phyloP scores from a whole-genome alignment of 176 grass and related monocot species.

The Urochloa ruziziensis region DNA sequence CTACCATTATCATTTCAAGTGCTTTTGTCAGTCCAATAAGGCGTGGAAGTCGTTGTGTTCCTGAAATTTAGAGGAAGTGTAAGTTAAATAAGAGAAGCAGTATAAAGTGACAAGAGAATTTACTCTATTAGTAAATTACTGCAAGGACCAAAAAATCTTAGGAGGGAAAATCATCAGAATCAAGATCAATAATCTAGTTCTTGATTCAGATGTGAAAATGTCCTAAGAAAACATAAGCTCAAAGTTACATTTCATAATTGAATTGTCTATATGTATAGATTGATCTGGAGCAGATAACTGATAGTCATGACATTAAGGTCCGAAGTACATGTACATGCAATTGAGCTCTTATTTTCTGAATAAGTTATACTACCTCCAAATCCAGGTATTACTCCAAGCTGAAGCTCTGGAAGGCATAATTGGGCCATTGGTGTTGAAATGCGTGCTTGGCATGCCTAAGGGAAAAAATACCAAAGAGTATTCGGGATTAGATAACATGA shows the following conservation, averaged over 20 bases:
- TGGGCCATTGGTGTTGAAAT: slow-evolving; percentile 81
- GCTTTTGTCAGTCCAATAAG: slow-evolving; percentile 85
- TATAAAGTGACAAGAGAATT: no score
- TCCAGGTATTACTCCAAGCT: slow-evolving; percentile 80
- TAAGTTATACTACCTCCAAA: slow-evolving; percentile 69
- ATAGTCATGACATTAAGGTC: not conserved
- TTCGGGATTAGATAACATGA: not conserved
- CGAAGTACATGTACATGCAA: not conserved
- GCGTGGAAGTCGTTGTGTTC: slow-evolving; percentile 88
- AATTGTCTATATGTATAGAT: not conserved
- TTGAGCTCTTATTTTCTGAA: not conserved
- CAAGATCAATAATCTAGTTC: no score
- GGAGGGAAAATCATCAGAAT: no score
- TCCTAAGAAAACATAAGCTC: not conserved
- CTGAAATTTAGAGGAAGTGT: slow-evolving; percentile 33
- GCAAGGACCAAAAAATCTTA: no score
- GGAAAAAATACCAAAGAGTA: not conserved
- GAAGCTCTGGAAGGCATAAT: slow-evolving; percentile 81
- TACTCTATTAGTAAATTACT: no score
- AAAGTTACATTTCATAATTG: not conserved
- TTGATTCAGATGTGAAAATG: not conserved
- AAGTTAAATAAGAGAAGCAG: not conserved
- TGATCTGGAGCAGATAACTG: not conserved
- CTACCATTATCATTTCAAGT: slow-evolving; percentile 91
- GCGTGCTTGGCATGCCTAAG: slow-evolving; percentile 91